Percentiles rank a stretch among this genome's conserved stretches.
Conservation (phyloP, 2,329 filamentous ascomycete genomes). For the Sphaerostilbella broomeana region DNA sequence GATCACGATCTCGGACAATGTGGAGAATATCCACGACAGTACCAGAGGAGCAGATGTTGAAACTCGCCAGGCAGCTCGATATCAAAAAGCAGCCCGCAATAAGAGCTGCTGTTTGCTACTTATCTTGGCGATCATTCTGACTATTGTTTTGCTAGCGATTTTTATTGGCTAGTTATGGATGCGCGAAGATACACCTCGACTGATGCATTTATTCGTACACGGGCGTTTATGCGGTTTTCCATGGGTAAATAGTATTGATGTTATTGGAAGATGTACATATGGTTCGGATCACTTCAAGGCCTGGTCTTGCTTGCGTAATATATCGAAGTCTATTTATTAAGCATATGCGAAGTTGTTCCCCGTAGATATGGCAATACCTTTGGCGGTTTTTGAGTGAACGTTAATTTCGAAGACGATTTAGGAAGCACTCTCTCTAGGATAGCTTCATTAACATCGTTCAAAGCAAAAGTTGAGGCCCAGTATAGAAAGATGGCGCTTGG, state of each 20-base stretch:
- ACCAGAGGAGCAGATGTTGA: constrained; percentile 82
- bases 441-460: constrained; percentile 28
- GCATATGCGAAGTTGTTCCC: constrained; percentile 8
- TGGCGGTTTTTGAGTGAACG: constrained; percentile 8
- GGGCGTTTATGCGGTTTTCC: constrained; percentile 13
- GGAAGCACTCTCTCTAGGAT: constrained; percentile 22
- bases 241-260: constrained; percentile 8
- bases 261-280: constrained; percentile 13
- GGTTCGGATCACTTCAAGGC: constrained; percentile 5
- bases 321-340: constrained; percentile 15
- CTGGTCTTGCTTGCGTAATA: constrained; percentile 5
- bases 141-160: constrained; percentile 83
- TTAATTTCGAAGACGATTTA: constrained; percentile 15
- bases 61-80: constrained; percentile 75
- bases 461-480: constrained; percentile 32
- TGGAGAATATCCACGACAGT: constrained; percentile 73
- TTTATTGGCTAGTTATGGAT: constrained; percentile 49
- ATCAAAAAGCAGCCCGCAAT: constrained; percentile 92
- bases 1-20: constrained; percentile 81
- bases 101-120: constrained; percentile 90
- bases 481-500: constrained; percentile 37
- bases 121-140: constrained; percentile 80
- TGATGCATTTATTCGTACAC: constrained; percentile 4
- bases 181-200: constrained; percentile 6
- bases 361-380: constrained; percentile 20